Evolutionary conservation across 257 asterid species (phyloP).

Genomic region (Osmanthus fragrans): DNA sequence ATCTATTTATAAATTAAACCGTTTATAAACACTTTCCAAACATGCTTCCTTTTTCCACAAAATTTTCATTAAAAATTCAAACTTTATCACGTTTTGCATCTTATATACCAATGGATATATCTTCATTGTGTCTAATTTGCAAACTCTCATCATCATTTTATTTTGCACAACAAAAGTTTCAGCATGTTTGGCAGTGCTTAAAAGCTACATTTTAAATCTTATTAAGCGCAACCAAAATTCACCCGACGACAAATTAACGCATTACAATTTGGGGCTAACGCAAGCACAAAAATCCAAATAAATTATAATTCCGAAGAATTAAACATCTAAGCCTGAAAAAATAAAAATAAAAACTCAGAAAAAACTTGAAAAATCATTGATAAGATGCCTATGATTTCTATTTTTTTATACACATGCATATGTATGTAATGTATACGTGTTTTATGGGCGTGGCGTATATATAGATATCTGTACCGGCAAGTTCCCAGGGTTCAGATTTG

Average conservation of each 20-base stretch:
- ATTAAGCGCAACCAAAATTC: background rate
- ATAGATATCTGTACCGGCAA: slow-evolving; percentile 35
- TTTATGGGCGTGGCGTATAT: slow-evolving; percentile 14
- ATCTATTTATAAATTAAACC: too few species aligned
- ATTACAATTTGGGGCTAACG: background rate
- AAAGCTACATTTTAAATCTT: background rate
- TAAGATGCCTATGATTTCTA: background rate
- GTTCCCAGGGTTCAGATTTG: slow-evolving; percentile 60
- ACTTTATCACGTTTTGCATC: background rate
- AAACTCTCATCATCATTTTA: background rate
- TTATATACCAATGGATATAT: background rate
- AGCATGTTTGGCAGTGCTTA: background rate
- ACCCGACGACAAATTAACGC: background rate
- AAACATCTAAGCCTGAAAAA: background rate
- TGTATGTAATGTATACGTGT: background rate
- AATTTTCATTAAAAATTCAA: background rate
- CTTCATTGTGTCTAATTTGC: background rate
- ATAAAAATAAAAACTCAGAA: background rate
- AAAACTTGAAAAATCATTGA: background rate
- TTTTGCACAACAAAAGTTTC: background rate
- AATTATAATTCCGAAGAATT: background rate
- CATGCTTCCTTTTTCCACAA: background rate
- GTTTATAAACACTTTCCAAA: too few species aligned
- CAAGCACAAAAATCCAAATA: background rate
- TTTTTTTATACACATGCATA: background rate